Conservation (phyloP, 2,329 filamentous ascomycete species). For the Cladosporium phlei region DNA sequence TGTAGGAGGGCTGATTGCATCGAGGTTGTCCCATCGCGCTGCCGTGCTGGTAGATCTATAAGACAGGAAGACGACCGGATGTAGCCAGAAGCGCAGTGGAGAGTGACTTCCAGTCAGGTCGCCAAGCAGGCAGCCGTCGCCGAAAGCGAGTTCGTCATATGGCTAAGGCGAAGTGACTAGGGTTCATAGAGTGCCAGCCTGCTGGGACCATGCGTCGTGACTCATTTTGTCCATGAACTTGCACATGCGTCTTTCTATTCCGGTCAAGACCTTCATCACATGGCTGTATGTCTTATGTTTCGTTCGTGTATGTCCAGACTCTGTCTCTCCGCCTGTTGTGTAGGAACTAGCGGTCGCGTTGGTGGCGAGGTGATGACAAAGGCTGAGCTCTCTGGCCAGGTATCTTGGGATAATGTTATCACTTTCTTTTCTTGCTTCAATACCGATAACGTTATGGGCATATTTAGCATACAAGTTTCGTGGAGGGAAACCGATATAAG, state of each 20-base stretch:
- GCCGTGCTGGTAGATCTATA: not conserved
- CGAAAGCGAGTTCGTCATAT: conserved; percentile 1
- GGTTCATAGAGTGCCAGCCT: conserved; percentile 2
- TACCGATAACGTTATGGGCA: no score
- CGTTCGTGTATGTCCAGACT: not conserved
- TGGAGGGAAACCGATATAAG: no score
- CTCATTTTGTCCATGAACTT: not conserved
- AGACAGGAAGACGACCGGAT: not conserved
- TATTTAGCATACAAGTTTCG: no score
- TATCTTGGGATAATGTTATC: no score
- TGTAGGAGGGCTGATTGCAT: not conserved
- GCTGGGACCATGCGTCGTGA: not conserved
- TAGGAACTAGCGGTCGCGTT: not conserved
- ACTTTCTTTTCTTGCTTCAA: no score
- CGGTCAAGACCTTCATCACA: not conserved
- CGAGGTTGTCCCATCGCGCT: conserved; percentile 1
- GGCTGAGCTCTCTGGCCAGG: no score
- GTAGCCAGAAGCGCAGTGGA: not conserved
- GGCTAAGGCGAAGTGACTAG: not conserved
- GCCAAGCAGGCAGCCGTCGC: conserved; percentile 5
- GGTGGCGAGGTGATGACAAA: no score
- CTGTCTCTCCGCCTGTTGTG: not conserved
- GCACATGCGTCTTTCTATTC: not conserved
- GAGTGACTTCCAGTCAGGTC: not conserved
- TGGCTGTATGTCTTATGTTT: not conserved